Evolutionary conservation across 75 land plant species (phyloP), one percentile per base, ranked within the genome.

Genomic region (Picea glauca): DNA sequence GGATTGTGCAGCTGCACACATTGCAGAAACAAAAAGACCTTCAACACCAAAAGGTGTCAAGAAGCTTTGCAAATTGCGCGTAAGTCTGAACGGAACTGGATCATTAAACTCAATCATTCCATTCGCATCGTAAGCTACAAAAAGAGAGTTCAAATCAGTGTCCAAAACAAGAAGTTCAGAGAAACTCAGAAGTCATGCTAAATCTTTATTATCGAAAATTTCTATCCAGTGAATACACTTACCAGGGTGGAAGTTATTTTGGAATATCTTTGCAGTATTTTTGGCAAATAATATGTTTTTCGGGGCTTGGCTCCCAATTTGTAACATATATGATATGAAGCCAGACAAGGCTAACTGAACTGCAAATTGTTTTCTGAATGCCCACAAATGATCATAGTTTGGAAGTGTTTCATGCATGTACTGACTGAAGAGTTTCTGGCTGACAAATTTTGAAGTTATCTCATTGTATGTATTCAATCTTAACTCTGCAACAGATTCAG

Each of bases 291-390:
- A 84, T 56, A 91, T 96, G 79, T 96, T 96, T 77, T 96, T 94
- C 21, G 97, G 99, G 18, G 99, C 86, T 54, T 97, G 84, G n/a
- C 98, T 95, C 33, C 99, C 99, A 77, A 96, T 96, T 61, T 94
- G 99, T 17, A 96, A 86, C 95, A 96, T 94, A 84, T 81, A 96
- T 12, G 99, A 96, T 88, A 96, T 91, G 78, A 96, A 94, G 64
- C 98, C 90, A 18, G 95, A 96, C n/a, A 96, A 90, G 38, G 98
- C 98, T 75, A 96, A 72, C 82, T 96, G 99, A 77, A 90, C 84
- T 32, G 99, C 93, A 88, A 96, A 96, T 83, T 96, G 99, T 89
- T 94, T 96, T 82, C 94, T 96, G 78, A 94, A 94, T 74, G 95
- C 90, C 97, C 95, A 94, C 59, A 92, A 81, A 80, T 92, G 95